A percentile compares a stretch with the other conserved stretches of the same genome.
These are phyloP conservation scores for Tremella mesenterica DNA, from an alignment of 768 basidiomycete species.

Conservation along the genomic window DNA sequence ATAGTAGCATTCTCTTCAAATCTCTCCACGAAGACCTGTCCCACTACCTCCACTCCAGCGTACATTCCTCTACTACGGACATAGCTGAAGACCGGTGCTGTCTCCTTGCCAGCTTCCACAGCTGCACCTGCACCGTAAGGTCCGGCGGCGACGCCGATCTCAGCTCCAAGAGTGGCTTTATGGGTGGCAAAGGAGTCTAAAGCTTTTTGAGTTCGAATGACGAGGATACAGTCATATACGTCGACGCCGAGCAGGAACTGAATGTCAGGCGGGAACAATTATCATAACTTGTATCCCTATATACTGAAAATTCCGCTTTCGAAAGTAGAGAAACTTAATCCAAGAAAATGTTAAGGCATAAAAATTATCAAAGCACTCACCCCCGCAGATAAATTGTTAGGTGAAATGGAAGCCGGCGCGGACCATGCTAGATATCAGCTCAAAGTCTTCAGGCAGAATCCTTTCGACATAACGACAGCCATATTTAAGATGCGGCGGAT, in stretches of 20 bases:
- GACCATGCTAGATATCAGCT: conserved; percentile 37
- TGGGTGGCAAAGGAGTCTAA: conserved; percentile 42
- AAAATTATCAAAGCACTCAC: conserved; percentile 8
- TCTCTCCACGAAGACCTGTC: conserved; percentile 43
- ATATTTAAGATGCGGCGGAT: too few species aligned
- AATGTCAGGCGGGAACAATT: neutral
- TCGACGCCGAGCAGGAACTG: conserved; percentile 43
- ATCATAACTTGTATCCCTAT: neutral
- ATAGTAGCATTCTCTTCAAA: conserved; percentile 43
- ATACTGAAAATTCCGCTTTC: neutral
- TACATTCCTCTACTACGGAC: conserved; percentile 40
- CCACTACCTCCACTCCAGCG: conserved; percentile 43
- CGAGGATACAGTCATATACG: conserved; percentile 43
- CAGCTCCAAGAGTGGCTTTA: conserved; percentile 40
- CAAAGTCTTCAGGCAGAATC: neutral
- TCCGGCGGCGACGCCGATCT: conserved; percentile 41
- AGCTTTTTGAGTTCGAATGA: conserved; percentile 40
- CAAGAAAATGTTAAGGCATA: neutral
- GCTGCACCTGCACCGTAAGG: conserved; percentile 44
- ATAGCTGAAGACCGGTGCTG: conserved; percentile 42
- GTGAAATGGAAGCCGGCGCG: conserved; percentile 39
- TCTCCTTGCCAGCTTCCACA: conserved; percentile 39
- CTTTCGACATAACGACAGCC: too few species aligned
- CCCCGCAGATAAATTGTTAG: conserved; percentile 42
- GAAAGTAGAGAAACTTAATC: too few species aligned